Base-by-base conservation (phyloP, 2,329 filamentous ascomycete genomes). In the Apiospora pterosperma region DNA sequence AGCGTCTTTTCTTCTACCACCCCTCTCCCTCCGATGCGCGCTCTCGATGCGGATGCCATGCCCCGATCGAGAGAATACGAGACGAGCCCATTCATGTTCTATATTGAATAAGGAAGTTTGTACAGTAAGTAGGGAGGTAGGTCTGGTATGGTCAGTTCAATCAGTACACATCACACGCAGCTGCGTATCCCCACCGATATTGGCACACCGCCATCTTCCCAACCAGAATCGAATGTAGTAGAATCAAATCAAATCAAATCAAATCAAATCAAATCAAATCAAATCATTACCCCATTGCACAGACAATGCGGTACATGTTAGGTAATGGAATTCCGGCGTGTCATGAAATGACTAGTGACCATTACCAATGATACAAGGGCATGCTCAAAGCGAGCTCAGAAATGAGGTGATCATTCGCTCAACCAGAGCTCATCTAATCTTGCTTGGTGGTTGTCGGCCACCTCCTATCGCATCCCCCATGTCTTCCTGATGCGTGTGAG, bases 381-480 rank as follows among this genome's bases (percentile, higher is more conserved):
- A 55, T 55, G 48, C 48, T 55, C 48, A 55, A 55, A 55, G 48
- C 48, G 48, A 55, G 48, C 58, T 36, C 34, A 60, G 8, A 60
- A 60, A 44, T 62, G 60, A 62, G 60, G 60, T 44, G 36, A 62
- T 36, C 60, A 42, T 42, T 62, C 60, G 60, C 39, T 62, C 59
- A 44, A 36, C 39, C 60, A 28, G 38, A 23, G n/a, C 38, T 44
- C 60, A 62, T 62, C 39, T 31, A 42, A 62, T 62, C 16, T 36
- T 23, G 41, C 36, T n/a, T 36, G 34, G 36, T 39, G 58, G 36
- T 60, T 39, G 21, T 39, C 60, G 39, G 38, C 38, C 38, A 34
- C 16, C 39, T 48, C 60, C 60, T 62, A 42, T 61, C 59, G 59
- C 60, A 34, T 48, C 39, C 39, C 39, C 38, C 39, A 31, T 62